Conservation (phyloP, 2,329 filamentous ascomycete species). For the Fusarium anthophilum region DNA sequence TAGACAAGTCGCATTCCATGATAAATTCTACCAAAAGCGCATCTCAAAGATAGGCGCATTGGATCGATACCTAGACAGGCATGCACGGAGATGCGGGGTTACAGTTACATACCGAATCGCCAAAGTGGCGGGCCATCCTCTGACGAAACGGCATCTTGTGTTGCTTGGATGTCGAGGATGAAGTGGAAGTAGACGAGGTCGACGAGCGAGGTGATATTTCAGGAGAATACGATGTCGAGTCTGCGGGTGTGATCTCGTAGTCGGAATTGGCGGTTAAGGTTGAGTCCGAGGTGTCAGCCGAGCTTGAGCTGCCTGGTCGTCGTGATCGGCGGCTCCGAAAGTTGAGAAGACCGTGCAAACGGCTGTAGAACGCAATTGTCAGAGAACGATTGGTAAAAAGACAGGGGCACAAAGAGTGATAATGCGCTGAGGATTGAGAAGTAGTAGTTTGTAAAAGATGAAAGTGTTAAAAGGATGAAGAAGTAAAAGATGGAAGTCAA, state of each 20-base stretch:
- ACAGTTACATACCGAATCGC: constrained; percentile 56
- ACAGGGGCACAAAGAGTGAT: not conserved
- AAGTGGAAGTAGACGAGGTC: constrained; percentile 16
- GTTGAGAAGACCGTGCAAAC: constrained; percentile 33
- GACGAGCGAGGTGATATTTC: constrained; percentile 20
- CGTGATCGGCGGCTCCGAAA: constrained; percentile 38
- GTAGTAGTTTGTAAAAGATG: not conserved
- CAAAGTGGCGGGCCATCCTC: constrained; percentile 58
- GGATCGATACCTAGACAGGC: not conserved
- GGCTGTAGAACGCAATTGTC: constrained; percentile 28
- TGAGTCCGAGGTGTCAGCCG: constrained; percentile 31
- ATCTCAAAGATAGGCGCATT: constrained; percentile 18
- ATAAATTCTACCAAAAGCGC: constrained; percentile 1
- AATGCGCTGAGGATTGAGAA: not conserved
- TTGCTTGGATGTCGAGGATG: constrained; percentile 29
- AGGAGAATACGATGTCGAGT: constrained; percentile 13
- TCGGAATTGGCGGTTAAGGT: constrained; percentile 35
- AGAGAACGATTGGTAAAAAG: constrained; percentile 19
- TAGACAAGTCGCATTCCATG: constrained; percentile 8
- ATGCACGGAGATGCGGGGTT: constrained; percentile 26
- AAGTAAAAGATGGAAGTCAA: not conserved
- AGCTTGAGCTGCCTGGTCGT: constrained; percentile 37
- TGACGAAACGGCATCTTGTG: constrained; percentile 52
- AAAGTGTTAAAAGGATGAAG: not conserved
- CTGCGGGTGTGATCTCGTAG: constrained; percentile 29